Base-by-base conservation (phyloP, 768 basidiomycete species). In the Neoboletus magnificus region DNA sequence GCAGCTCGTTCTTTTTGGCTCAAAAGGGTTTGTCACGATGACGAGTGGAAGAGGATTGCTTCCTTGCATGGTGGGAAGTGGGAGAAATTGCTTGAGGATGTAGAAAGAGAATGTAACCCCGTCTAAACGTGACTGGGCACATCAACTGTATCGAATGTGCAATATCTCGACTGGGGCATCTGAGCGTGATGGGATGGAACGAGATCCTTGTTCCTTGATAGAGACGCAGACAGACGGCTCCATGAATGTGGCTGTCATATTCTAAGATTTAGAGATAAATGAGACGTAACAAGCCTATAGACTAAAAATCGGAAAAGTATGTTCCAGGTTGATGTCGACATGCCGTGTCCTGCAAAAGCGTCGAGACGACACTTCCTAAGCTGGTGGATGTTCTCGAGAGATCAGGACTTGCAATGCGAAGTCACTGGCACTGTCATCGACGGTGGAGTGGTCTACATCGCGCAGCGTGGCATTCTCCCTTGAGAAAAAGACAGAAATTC, bases 361-460 rank as follows among this genome's bases (percentile, higher is more conserved):
- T 76, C 73, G 73, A 77, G 69, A 76, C 82, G 78, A 82, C 82
- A 83, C 81, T 83, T 83, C 82, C 82, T 83, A 83, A 64, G 77
- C 82, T 82, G 82, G 73, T 68, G 50, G 46, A 66, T 72, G 15
- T 56, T 83, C 78, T 82, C 65, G 80, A 80, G 80, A 82, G 78
- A 70, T 70, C 76, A 82, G 79, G 73, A 80, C 76, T 76, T 69
- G 65, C 51, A 64, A 62, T 70, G n/a, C 27, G 71, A 63, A 77
- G 76, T 81, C 78, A 79, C 82, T 83, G 82, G 82, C 82, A 83
- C 82, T 83, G 82, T 76, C 75, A 71, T 74, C 82, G 76, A 82
- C 69, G 80, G 82, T 83, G 56, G 72, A 68, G 64, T 22, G 56
- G 54, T 65, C 75, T 70, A 72, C 82, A 76, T 78, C 82, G 82